A percentile compares a stretch with the other conserved stretches of the same genome.
phyloP scores from a whole-genome alignment of 2,329 filamentous ascomycete genomes.

The Huntiella savannae region DNA sequence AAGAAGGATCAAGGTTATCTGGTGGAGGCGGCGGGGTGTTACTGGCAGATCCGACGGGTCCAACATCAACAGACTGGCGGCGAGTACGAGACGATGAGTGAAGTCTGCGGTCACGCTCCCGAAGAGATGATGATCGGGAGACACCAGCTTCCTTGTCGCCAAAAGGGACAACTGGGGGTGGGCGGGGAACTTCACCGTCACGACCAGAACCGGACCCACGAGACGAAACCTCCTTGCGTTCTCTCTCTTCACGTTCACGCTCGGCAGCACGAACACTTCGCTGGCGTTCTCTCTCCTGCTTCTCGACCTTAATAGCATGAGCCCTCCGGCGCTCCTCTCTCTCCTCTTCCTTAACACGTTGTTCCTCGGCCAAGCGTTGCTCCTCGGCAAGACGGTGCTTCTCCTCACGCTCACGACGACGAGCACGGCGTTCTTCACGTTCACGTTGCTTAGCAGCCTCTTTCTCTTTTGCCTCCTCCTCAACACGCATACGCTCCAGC shows the following conservation, averaged over 20 bases:
- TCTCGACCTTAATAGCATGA: conserved; percentile 1
- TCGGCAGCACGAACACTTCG: conserved; percentile 23
- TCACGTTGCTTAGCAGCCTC: conserved; percentile 2
- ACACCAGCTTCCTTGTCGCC: conserved; percentile 23
- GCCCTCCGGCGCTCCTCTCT: conserved; percentile 4
- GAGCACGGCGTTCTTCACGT: conserved; percentile 7
- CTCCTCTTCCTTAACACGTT: conserved; percentile 8
- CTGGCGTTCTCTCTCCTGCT: conserved; percentile 10
- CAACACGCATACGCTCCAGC: conserved; percentile 21
- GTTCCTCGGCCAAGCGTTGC: conserved; percentile 1
- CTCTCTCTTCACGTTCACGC: conserved; percentile 42
- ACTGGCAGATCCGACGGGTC: conserved; percentile 17
- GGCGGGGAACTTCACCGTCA: conserved; percentile 26
- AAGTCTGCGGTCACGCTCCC: conserved; percentile 36
- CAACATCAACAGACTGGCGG: conserved; percentile 44
- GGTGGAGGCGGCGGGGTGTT: neutral
- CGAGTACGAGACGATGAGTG: conserved; percentile 40
- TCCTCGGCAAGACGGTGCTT: conserved; percentile 26
- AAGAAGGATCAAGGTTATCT: conserved; percentile 13
- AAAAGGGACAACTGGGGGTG: conserved; percentile 38
- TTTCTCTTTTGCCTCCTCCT: conserved; percentile 36
- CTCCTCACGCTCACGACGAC: conserved; percentile 5
- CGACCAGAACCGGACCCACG: conserved; percentile 16
- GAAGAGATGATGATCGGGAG: conserved; percentile 47
- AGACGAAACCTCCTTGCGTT: conserved; percentile 11